Percentiles rank a stretch among this genome's conserved stretches.
These are phyloP conservation scores for Gomphus bonarii DNA, from an alignment of 1,284 basidiomycete genomes.

Conservation along the genomic window DNA sequence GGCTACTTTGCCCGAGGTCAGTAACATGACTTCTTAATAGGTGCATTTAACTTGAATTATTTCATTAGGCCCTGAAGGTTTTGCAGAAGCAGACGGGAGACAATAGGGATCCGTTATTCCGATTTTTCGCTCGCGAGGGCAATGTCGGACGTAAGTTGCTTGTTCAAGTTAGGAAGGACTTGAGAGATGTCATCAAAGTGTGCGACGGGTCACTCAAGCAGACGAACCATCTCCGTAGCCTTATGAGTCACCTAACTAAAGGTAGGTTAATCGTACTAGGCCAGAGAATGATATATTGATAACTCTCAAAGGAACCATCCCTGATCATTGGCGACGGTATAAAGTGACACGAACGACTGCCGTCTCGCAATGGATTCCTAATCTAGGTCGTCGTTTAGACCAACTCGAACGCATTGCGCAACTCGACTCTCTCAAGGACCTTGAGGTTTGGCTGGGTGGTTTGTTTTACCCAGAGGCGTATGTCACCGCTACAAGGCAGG, in stretches of 20 bases:
- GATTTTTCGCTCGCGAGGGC: conserved; percentile 86
- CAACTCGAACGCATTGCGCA: conserved; percentile 74
- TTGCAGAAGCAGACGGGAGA: conserved; percentile 55
- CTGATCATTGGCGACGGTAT: conserved; percentile 80
- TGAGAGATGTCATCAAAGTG: conserved; percentile 72
- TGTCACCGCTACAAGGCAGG: conserved; percentile 88
- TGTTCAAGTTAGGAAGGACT: conserved; percentile 67
- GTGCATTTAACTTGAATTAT: conserved; percentile 10
- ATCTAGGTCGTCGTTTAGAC: conserved; percentile 65
- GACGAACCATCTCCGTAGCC: conserved; percentile 82
- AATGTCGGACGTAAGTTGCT: conserved; percentile 70
- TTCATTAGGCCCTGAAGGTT: conserved; percentile 46
- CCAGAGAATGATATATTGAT: neutral
- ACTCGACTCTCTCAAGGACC: conserved; percentile 54
- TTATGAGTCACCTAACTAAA: conserved; percentile 84
- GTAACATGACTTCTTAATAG: conserved; percentile 17
- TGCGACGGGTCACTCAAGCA: conserved; percentile 85
- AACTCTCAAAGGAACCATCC: conserved; percentile 60
- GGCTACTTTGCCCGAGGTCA: conserved; percentile 59
- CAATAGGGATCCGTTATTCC: conserved; percentile 74
- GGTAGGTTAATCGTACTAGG: conserved; percentile 35
- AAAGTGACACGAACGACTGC: conserved; percentile 77
- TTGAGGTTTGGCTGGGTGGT: conserved; percentile 85
- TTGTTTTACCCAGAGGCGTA: conserved; percentile 95
- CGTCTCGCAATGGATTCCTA: conserved; percentile 77